Evolutionary conservation across 2,329 filamentous ascomycete genomes (phyloP), one percentile per base, ranked within the genome.

Genomic region (Alternaria angustiovoidea): DNA sequence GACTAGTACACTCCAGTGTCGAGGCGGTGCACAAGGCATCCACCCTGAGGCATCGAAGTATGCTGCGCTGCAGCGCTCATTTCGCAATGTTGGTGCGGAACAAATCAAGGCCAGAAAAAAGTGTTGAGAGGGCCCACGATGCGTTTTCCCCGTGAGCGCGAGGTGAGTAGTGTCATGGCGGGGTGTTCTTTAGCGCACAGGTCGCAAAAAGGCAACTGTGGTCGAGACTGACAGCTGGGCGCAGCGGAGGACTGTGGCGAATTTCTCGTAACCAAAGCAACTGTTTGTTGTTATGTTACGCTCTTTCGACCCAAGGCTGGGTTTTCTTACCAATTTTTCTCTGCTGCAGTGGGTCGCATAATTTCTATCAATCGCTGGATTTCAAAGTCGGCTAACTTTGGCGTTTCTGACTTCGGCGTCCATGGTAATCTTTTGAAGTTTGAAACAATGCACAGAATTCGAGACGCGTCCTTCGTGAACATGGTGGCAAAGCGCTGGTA

Each of bases 11-110:
- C 49, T 26, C 16, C 20, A 38, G 16, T 2, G 16, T 49, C 6
- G 49, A 30, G 49, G 49, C 49, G 49, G 49, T 51, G 49, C 49
- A 22, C 49, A 7, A 51, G 22, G 49, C 49, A 41, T n/a, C 49
- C n/a, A 26, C 46, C 14, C 7, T 12, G 7, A 51, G 24, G 49
- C 36, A 51, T 36, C 32, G 32, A 51, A 36, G 34, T 20, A 38
- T 26, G 28, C 14, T 39, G 32, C 48, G 20, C 20, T 36, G 16
- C 32, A 36, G 48, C 18, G 7, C 11, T 51, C 48, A 51, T 12
- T 26, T 26, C 32, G 32, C 12, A 24, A 38, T 20, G 32, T 32
- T 22, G n/a, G 5, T 39, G 20, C 14, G 32, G 1, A 39, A 18
- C 34, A 26, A 30, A 4, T 1, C 16, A 18, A 8, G 20, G 12